Conservation (phyloP, 495 filamentous ascomycete species). For the Staphylotrichum longicolle region DNA sequence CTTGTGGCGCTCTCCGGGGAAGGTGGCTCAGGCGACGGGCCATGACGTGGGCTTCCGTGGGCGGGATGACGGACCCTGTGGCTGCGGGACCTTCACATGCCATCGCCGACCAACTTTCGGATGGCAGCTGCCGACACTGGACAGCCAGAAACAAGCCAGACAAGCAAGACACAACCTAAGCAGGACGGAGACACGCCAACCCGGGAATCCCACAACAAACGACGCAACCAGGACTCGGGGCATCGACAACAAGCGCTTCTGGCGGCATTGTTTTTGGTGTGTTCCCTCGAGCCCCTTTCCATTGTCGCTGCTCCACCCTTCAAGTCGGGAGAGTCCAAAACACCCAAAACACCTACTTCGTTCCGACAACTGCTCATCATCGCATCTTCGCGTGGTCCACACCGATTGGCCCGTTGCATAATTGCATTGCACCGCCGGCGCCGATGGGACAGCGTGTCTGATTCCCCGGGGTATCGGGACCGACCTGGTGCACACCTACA, state of each 20-base stretch:
- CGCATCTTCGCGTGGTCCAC: neutral
- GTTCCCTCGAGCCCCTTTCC: no score
- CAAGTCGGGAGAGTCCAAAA: no score
- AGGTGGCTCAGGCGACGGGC: slow-evolving; percentile 16
- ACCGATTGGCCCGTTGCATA: neutral
- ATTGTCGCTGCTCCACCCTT: no score
- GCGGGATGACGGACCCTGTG: slow-evolving; percentile 16
- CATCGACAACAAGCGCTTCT: no score
- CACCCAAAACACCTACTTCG: neutral
- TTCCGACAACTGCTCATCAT: neutral
- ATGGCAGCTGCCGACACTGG: neutral
- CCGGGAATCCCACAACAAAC: neutral
- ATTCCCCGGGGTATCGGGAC: slow-evolving; percentile 21
- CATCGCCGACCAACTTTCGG: slow-evolving; percentile 13
- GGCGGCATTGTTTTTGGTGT: no score
- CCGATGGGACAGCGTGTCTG: slow-evolving; percentile 26
- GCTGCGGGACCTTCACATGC: slow-evolving; percentile 28
- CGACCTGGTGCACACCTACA: neutral
- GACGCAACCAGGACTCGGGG: no score
- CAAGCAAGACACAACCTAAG: no score
- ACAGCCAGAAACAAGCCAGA: neutral
- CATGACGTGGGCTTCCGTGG: slow-evolving; percentile 13
- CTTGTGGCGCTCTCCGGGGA: slow-evolving; percentile 3
- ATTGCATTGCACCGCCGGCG: neutral
- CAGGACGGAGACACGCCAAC: neutral